Percentiles rank a stretch among this genome's conserved stretches.
phyloP scores from a whole-genome alignment of 768 basidiomycete species.

The Daedaleopsis sinensis region DNA sequence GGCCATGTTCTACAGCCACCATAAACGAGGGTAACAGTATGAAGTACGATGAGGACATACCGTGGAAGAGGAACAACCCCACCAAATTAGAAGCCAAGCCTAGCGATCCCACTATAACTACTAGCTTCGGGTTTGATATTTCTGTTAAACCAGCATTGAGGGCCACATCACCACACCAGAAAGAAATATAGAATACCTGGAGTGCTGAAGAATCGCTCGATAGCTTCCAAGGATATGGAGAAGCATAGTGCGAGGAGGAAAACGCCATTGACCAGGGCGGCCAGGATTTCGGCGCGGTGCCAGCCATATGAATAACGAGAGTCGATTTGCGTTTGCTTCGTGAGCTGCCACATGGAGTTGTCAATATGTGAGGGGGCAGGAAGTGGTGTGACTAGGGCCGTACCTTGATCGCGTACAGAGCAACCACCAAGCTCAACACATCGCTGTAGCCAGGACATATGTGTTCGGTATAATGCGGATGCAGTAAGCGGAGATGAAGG shows the following conservation, averaged over 20 bases:
- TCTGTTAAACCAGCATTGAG: constrained; percentile 49
- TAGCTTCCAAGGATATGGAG: constrained; percentile 90
- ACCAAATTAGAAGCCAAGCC: constrained; percentile 92
- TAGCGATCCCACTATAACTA: constrained; percentile 88
- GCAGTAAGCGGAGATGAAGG: neutral
- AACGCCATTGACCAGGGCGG: constrained; percentile 94
- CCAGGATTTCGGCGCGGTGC: constrained; percentile 97
- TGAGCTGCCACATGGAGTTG: constrained; percentile 50
- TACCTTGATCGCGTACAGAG: constrained; percentile 92
- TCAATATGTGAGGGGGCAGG: constrained; percentile 3
- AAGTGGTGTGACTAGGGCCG: constrained; percentile 16
- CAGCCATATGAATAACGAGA: constrained; percentile 96
- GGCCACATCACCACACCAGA: neutral
- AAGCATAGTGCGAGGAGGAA: constrained; percentile 97
- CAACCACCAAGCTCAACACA: constrained; percentile 93
- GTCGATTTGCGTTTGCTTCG: constrained; percentile 57
- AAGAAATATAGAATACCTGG: constrained; percentile 55
- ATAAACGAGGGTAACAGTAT: constrained; percentile 10
- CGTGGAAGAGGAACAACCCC: constrained; percentile 94
- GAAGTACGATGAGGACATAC: constrained; percentile 44
- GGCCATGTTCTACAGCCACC: constrained; percentile 59
- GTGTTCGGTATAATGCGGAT: constrained; percentile 2
- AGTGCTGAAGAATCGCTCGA: constrained; percentile 85
- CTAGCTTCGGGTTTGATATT: constrained; percentile 83
- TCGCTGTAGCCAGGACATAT: constrained; percentile 59